Evolutionary conservation across 495 filamentous ascomycete species (phyloP).

Genomic region (Aspergillus leporis): DNA sequence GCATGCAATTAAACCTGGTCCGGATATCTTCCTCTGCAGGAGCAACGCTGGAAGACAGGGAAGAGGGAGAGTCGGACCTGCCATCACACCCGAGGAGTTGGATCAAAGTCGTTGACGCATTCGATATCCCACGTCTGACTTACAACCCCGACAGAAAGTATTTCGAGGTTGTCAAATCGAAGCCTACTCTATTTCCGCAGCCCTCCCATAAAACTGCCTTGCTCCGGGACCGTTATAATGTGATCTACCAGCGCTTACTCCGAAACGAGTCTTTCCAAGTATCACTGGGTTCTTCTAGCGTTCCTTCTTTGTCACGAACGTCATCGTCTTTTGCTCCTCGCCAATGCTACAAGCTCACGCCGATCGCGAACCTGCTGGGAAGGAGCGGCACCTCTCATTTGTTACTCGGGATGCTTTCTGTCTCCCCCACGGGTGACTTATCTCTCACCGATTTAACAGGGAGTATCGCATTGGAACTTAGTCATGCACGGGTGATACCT

Average conservation of each 20-base stretch:
- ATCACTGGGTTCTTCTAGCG: constrained; percentile 54
- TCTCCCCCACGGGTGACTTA: constrained; percentile 79
- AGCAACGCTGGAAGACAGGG: constrained; percentile 48
- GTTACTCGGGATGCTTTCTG: constrained; percentile 77
- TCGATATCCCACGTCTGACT: constrained; percentile 79
- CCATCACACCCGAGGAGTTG: constrained; percentile 67
- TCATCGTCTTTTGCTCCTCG: constrained; percentile 52
- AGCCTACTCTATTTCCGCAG: constrained; percentile 75
- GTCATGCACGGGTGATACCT: constrained; percentile 77
- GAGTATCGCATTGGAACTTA: constrained; percentile 79
- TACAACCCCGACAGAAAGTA: constrained; percentile 90
- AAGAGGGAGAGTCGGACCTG: constrained; percentile 60
- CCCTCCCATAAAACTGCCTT: constrained; percentile 79
- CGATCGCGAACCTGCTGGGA: constrained; percentile 89
- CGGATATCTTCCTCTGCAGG: constrained; percentile 19
- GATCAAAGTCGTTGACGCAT: constrained; percentile 76
- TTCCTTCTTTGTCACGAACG: constrained; percentile 51
- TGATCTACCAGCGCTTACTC: constrained; percentile 86
- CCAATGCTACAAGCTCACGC: constrained; percentile 84
- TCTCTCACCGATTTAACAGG: constrained; percentile 85
- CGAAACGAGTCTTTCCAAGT: constrained; percentile 92
- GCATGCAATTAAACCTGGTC: constrained; percentile 9
- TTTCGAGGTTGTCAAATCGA: constrained; percentile 72
- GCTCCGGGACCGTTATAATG: constrained; percentile 85
- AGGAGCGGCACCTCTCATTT: constrained; percentile 83